Conservation (phyloP, 495 filamentous ascomycete species). For the Neurospora sp. region DNA sequence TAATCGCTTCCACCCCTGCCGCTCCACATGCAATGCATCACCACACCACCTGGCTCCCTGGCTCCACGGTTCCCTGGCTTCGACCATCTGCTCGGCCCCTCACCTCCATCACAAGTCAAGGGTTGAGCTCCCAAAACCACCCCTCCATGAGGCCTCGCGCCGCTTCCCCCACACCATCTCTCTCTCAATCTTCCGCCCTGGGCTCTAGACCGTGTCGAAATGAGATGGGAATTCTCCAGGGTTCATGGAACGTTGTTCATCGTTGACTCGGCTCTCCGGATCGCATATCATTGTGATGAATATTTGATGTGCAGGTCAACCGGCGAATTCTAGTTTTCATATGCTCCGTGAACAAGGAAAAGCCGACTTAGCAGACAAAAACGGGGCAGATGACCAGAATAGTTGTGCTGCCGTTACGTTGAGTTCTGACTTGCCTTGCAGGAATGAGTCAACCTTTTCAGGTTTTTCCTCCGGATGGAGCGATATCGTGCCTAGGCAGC, state of each 20-base stretch:
- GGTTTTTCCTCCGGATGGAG: neutral
- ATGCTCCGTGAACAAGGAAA: neutral
- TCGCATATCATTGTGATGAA: neutral
- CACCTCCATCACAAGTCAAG: slow-evolving; percentile 6
- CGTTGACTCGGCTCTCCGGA: neutral
- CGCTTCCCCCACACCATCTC: slow-evolving; percentile 20
- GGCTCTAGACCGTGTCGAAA: neutral
- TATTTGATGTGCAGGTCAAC: neutral
- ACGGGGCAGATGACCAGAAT: neutral
- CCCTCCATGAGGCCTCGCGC: slow-evolving; percentile 7
- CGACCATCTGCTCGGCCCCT: slow-evolving; percentile 10
- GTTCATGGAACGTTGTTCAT: neutral
- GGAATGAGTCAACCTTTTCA: neutral
- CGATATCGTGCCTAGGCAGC: neutral
- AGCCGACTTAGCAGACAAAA: neutral
- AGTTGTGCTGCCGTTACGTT: neutral
- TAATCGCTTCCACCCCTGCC: slow-evolving; percentile 14
- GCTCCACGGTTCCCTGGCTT: slow-evolving; percentile 5
- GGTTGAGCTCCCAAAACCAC: slow-evolving; percentile 11
- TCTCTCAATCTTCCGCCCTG: neutral
- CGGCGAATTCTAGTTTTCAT: neutral
- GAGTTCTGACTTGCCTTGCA: neutral
- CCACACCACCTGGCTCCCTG: slow-evolving; percentile 5
- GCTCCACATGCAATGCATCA: slow-evolving; percentile 8
- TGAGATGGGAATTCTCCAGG: neutral